Evolutionary conservation across 2,329 filamentous ascomycete species (phyloP).

Genomic region (Graphilbum sp.): DNA sequence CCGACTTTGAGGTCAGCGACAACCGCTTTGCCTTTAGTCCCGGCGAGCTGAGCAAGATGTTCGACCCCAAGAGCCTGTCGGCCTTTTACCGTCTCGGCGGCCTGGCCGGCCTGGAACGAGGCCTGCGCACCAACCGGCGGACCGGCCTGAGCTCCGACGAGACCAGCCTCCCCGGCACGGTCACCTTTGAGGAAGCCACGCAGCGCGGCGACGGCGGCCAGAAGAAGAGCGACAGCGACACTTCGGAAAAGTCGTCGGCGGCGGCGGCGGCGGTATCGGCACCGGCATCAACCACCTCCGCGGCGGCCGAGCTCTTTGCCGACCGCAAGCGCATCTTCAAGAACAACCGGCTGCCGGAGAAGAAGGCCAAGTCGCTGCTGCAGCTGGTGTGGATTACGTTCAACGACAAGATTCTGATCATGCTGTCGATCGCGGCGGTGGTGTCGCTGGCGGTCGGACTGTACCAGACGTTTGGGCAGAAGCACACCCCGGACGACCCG

Average conservation of each 20-base stretch:
- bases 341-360: conserved; percentile 57
- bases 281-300: conserved; percentile 15
- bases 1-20: conserved; percentile 57
- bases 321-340: conserved; percentile 56
- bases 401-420: conserved; percentile 66
- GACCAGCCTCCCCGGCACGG: conserved; percentile 40
- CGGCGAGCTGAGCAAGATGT: conserved; percentile 71
- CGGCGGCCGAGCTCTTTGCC: conserved; percentile 29
- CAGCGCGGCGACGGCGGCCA: conserved; percentile 9
- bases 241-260: too few relatives aligned
- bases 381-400: conserved; percentile 70
- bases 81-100: conserved; percentile 74
- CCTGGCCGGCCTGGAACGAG: conserved; percentile 60
- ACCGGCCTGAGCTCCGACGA: conserved; percentile 69
- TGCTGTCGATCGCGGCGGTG: conserved; percentile 52
- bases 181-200: conserved; percentile 59
- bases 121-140: conserved; percentile 54
- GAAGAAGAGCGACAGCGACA: too few relatives aligned
- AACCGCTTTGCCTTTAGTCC: conserved; percentile 78
- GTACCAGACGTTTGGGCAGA: conserved; percentile 53
- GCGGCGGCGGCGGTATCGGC: not conserved
- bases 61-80: conserved; percentile 73
- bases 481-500: conserved; percentile 32
- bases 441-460: conserved; percentile 60
- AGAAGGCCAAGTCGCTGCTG: conserved; percentile 57